Base-by-base conservation (phyloP, 306 rosid genomes). In the Pyrus pyrifolia region DNA sequence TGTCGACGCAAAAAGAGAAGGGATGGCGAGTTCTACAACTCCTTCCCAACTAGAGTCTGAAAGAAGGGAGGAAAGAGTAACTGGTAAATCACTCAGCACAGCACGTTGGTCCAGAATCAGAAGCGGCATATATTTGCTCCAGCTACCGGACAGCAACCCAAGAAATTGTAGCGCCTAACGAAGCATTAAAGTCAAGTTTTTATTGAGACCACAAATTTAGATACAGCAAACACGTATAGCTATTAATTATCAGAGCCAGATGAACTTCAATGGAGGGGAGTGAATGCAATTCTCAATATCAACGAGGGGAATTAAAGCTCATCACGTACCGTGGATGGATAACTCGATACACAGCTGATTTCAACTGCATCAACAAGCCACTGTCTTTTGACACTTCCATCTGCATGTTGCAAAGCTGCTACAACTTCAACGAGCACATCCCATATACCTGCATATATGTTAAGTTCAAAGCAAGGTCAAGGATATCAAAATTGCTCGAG, bases 291-390 rank as follows among this genome's bases (percentile, higher is more conserved):
- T 72, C 23, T 79, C 27, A 12, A 10, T 33, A 51, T 53, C 46
- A 64, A 46, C 72, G 49, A 73, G 49, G 59, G 51, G 23, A 75
- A 68, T 33, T 15, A 6, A 17, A 8, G 12, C 72, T 12, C 11
- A 57, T 23, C 17, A 77, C 91, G 44, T 90, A 95, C 98, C 92
- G 86, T 89, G 70, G 97, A 92, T 55, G 97, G 98, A 84, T 86
- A 85, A 70, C 80, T 76, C 31, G 97, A 89, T 22, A 95, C 83
- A 11, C 98, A 92, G 86, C 97, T 92, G 83, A 87, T 86, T 88
- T 90, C 97, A n/a, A 86, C 85, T 31, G 93, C 91, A 76, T 90
- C 96, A 80, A 88, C 80, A 72, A 92, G 88, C 98, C 98, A 95
- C 84, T 83, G 96, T 78, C 89, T 85, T 80, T 81, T 90, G 80